phyloP scores from a whole-genome alignment of 306 rosid species.

The Carpinus viminea region DNA sequence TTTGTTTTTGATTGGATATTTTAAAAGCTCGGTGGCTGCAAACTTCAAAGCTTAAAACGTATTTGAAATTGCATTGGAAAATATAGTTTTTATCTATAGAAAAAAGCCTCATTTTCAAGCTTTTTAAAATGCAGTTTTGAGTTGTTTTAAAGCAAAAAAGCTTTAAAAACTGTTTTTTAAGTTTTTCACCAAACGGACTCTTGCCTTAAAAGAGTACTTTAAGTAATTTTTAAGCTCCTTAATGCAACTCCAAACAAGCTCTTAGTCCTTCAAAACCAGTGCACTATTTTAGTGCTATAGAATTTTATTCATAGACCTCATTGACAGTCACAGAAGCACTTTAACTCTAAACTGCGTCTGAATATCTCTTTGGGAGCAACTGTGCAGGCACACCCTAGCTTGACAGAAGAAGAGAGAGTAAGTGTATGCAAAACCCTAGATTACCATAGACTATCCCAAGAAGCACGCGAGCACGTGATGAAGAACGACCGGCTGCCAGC shows the following conservation, averaged over 20 bases:
- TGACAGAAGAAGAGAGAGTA: slow-evolving; percentile 59
- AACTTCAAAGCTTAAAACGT: too few relatives aligned
- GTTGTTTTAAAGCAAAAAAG: too few relatives aligned
- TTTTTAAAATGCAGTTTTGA: too few relatives aligned
- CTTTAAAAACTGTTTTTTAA: too few relatives aligned
- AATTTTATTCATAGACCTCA: neutral
- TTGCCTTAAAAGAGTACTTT: too few relatives aligned
- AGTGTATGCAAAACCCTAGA: slow-evolving; percentile 51
- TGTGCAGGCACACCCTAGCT: slow-evolving; percentile 67
- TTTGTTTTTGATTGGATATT: neutral
- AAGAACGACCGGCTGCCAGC: slow-evolving; percentile 64
- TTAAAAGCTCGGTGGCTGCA: neutral
- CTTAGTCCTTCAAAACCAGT: neutral
- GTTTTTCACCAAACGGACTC: too few relatives aligned
- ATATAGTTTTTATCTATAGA: too few relatives aligned
- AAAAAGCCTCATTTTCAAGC: too few relatives aligned
- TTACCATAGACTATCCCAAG: slow-evolving; percentile 71
- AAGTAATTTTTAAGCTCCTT: too few relatives aligned
- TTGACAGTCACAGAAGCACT: neutral
- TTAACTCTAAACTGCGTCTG: neutral
- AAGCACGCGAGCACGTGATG: slow-evolving; percentile 63
- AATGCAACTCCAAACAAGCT: too few relatives aligned
- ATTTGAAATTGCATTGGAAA: too few relatives aligned
- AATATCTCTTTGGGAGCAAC: neutral
- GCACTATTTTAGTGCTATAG: neutral